Evolutionary conservation across 495 filamentous ascomycete species (phyloP).

Genomic region (Aspergillus biplanus): DNA sequence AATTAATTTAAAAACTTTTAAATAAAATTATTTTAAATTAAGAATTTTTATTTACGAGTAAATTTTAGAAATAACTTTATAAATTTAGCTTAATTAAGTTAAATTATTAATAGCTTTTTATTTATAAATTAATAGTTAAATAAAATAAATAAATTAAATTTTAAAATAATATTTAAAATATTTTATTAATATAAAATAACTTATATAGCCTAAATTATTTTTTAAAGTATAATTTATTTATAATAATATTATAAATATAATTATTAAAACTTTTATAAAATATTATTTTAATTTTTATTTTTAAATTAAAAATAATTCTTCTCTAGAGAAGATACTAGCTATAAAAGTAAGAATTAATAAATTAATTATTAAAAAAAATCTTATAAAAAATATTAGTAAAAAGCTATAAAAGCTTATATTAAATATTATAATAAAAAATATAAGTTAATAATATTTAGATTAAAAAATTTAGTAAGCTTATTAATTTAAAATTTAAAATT

Average conservation of each 20-base stretch:
- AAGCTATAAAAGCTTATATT: not conserved
- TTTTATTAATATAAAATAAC: not conserved
- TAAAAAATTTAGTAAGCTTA: not conserved
- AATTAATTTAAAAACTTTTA: not conserved
- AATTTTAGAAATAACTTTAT: not conserved
- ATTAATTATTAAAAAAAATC: not conserved
- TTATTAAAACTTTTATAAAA: not conserved
- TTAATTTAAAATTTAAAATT: not conserved
- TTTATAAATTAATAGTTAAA: not conserved
- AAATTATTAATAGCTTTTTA: not conserved
- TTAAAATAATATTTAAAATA: not conserved
- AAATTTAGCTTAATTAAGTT: not conserved
- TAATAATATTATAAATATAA: not conserved
- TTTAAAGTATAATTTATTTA: not conserved
- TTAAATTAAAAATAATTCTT: not conserved
- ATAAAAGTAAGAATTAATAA: not conserved
- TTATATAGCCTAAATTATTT: not conserved
- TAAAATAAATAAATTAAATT: not conserved
- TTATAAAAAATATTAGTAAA: not conserved
- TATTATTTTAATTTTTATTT: not conserved
- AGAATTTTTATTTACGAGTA: not conserved
- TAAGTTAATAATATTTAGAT: not conserved
- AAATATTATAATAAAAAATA: constrained; percentile 3
- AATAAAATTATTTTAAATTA: not conserved
- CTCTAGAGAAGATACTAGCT: not conserved